phyloP scores from a whole-genome alignment of 2,329 filamentous ascomycete genomes.

The Neofusicoccum kwambonambiense region DNA sequence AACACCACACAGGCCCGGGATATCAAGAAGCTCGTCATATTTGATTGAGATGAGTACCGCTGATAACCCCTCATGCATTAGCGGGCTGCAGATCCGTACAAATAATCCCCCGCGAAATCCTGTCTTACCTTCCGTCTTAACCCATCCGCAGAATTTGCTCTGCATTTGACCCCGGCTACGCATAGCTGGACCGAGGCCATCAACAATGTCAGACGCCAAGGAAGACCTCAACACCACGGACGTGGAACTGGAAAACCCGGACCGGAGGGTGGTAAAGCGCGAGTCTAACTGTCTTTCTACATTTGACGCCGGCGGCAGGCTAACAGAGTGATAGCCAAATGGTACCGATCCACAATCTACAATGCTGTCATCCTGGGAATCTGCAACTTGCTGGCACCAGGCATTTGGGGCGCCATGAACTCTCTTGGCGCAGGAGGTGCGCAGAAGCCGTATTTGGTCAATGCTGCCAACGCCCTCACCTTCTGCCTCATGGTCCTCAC shows the following conservation, averaged over 20 bases:
- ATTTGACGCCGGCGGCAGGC: neutral
- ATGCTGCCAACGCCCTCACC: constrained; percentile 68
- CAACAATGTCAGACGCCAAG: constrained; percentile 4
- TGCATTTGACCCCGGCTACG: neutral
- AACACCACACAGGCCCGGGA: neutral
- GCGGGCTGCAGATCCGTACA: neutral
- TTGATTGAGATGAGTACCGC: neutral
- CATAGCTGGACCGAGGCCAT: neutral
- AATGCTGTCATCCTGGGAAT: constrained; percentile 70
- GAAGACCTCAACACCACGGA: constrained; percentile 5
- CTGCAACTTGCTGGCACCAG: constrained; percentile 68
- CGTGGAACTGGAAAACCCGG: neutral
- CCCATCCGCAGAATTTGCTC: neutral
- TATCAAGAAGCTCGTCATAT: constrained; percentile 4
- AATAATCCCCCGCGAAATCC: neutral
- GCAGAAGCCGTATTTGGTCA: constrained; percentile 64
- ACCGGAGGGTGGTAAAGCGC: constrained; percentile 14
- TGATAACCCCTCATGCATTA: neutral
- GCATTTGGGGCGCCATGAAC: constrained; percentile 72
- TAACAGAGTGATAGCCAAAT: constrained; percentile 50
- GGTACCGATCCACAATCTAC: constrained; percentile 71
- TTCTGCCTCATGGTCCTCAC: constrained; percentile 73
- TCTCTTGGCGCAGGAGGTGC: constrained; percentile 68
- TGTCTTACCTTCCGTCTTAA: neutral
- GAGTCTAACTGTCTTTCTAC: neutral